A percentile compares a stretch with the other conserved stretches of the same genome.
These are phyloP conservation scores for Pyricularia sp. DNA, from an alignment of 2,329 filamentous ascomycete species.

Conservation along the genomic window DNA sequence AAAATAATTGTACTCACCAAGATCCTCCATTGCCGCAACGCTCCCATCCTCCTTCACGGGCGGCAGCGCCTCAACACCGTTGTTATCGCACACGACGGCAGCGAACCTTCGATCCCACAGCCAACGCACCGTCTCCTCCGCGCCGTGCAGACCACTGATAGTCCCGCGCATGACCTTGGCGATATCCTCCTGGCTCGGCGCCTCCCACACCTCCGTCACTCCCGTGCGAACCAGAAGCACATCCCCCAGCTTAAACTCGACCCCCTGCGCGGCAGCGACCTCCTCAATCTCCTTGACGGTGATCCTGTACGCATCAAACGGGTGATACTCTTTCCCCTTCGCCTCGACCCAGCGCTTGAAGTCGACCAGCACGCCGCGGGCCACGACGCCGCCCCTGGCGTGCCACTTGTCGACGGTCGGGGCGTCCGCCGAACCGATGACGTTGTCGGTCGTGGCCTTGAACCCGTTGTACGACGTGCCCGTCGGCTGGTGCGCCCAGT, in stretches of 20 bases:
- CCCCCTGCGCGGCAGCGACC: constrained; percentile 48
- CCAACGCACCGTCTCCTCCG: constrained; percentile 49
- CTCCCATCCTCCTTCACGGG: background rate
- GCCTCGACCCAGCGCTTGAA: constrained; percentile 37
- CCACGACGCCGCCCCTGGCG: constrained; percentile 38
- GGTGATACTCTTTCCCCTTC: constrained; percentile 38
- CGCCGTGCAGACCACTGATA: constrained; percentile 29
- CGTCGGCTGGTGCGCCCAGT: constrained; percentile 15
- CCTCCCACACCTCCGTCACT: constrained; percentile 47
- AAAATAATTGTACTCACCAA: background rate
- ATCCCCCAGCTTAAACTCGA: constrained; percentile 56
- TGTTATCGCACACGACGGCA: constrained; percentile 53
- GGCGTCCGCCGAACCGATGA: background rate
- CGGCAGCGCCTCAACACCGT: constrained; percentile 43
- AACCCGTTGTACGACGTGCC: background rate
- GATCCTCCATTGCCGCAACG: background rate
- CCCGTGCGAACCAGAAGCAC: constrained; percentile 58
- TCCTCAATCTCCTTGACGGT: constrained; percentile 43
- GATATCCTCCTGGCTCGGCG: constrained; percentile 25
- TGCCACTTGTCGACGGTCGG: constrained; percentile 8
- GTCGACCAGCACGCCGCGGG: constrained; percentile 47
- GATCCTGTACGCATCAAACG: constrained; percentile 44
- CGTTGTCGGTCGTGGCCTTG: background rate
- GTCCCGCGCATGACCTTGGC: constrained; percentile 19
- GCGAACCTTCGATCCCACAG: constrained; percentile 61